Conservation (phyloP, 352 stramenopile genomes). For the Phytopythium ostracodes region DNA sequence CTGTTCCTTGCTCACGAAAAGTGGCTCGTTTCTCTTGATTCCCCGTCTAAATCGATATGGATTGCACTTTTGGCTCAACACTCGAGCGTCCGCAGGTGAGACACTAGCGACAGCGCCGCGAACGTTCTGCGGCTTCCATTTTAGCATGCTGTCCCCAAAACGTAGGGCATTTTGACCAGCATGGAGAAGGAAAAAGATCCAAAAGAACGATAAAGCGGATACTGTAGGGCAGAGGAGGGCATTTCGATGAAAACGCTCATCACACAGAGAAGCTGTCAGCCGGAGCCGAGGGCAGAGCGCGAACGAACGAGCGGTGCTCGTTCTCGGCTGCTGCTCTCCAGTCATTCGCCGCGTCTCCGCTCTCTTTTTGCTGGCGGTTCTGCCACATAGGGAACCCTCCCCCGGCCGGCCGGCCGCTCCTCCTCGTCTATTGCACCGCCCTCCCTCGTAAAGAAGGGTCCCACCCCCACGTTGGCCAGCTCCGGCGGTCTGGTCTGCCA, state of each 20-base stretch:
- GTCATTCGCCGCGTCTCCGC: background rate
- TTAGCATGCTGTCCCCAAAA: background rate
- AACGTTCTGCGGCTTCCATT: constrained; percentile 1
- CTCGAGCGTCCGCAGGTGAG: background rate
- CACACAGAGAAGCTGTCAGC: too few species aligned
- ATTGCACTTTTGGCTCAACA: background rate
- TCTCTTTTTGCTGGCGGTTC: background rate
- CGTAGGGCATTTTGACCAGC: background rate
- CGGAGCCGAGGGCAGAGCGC: background rate
- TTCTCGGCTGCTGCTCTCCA: background rate
- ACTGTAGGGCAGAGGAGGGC: background rate
- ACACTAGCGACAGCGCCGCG: background rate
- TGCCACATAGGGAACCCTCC: constrained; percentile 1
- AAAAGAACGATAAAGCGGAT: background rate
- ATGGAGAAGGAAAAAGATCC: background rate
- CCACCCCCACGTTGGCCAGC: background rate
- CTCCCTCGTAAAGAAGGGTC: background rate
- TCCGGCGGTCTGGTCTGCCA: background rate
- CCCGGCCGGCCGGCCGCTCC: background rate
- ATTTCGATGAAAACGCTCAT: background rate
- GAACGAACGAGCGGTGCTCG: background rate
- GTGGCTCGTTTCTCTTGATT: background rate
- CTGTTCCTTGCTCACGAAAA: too few species aligned
- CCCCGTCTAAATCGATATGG: constrained; percentile 1
- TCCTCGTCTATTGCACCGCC: background rate